These are phyloP conservation scores for Inga laurina DNA, from an alignment of 306 rosid species.

Conservation along the genomic window DNA sequence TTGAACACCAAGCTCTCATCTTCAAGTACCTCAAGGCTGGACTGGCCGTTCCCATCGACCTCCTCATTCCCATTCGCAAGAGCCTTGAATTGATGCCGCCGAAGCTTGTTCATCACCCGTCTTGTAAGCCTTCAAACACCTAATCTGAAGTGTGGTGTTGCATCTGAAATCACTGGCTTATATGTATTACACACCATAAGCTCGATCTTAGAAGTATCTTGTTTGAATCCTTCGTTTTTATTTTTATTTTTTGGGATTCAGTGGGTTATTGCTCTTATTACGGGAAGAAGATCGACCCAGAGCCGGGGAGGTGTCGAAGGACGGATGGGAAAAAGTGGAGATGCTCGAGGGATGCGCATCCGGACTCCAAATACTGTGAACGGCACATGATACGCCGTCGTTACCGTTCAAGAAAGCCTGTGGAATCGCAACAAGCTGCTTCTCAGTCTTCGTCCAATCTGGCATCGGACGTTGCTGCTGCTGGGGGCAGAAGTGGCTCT, in stretches of 20 bases:
- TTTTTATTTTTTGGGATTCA: not conserved
- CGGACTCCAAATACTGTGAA: not conserved
- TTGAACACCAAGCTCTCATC: constrained; percentile 87
- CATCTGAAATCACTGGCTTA: not conserved
- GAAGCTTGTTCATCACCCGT: constrained; percentile 57
- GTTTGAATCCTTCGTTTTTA: not conserved
- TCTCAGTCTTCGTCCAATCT: constrained; percentile 47
- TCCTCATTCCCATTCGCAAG: constrained; percentile 73
- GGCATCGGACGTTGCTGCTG: constrained; percentile 42
- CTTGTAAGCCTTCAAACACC: constrained; percentile 46
- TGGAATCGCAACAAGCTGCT: constrained; percentile 61
- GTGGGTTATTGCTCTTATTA: constrained; percentile 10
- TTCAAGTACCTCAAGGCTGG: constrained; percentile 85
- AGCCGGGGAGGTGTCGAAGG: constrained; percentile 1
- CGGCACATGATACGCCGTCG: constrained; percentile 81
- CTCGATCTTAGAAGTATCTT: not conserved
- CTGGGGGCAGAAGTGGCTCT: constrained; percentile 40
- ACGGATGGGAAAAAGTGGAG: constrained; percentile 9
- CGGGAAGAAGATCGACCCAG: constrained; percentile 9
- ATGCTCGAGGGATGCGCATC: constrained; percentile 8
- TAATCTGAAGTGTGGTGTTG: not conserved
- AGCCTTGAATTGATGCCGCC: constrained; percentile 70
- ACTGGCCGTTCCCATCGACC: constrained; percentile 86
- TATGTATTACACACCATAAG: not conserved
- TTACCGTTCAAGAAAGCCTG: constrained; percentile 84